These are phyloP conservation scores for Aspergillus tamarii DNA, from an alignment of 2,329 filamentous ascomycete species.

Conservation along the genomic window DNA sequence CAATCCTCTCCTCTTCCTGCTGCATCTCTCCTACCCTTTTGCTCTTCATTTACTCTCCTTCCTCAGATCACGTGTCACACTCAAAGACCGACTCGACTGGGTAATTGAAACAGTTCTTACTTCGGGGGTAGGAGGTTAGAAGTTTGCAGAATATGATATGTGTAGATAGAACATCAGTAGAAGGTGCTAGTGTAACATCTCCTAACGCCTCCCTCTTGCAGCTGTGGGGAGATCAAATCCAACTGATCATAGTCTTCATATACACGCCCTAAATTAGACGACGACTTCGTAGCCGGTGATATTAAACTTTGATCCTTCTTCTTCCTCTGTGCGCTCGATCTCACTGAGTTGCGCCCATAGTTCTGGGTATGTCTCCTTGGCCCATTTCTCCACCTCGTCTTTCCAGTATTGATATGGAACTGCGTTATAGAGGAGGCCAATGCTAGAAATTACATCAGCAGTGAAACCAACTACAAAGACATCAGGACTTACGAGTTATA, in stretches of 20 bases:
- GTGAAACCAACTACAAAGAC: not conserved
- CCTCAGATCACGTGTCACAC: no score
- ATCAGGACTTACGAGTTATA: slow-evolving; percentile 66
- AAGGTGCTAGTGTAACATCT: not conserved
- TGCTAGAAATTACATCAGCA: slow-evolving; percentile 48
- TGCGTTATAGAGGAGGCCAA: slow-evolving; percentile 77
- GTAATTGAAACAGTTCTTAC: no score
- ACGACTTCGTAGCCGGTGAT: slow-evolving; percentile 18
- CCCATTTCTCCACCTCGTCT: slow-evolving; percentile 73
- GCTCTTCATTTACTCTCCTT: no score
- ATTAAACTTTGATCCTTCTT: slow-evolving; percentile 38
- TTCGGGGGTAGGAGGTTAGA: not conserved
- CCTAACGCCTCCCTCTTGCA: not conserved
- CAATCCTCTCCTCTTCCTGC: no score
- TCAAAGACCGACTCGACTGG: no score
- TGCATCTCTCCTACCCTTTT: no score
- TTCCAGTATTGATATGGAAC: slow-evolving; percentile 69
- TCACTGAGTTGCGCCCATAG: slow-evolving; percentile 69
- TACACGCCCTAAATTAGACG: not conserved
- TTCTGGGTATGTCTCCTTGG: slow-evolving; percentile 66
- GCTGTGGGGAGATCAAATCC: not conserved
- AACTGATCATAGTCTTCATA: not conserved
- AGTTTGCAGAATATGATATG: not conserved
- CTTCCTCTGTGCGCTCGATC: slow-evolving; percentile 35
- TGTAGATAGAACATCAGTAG: not conserved